Base-by-base conservation (phyloP, 2,329 filamentous ascomycete species). In the Aspergillus flavus region DNA sequence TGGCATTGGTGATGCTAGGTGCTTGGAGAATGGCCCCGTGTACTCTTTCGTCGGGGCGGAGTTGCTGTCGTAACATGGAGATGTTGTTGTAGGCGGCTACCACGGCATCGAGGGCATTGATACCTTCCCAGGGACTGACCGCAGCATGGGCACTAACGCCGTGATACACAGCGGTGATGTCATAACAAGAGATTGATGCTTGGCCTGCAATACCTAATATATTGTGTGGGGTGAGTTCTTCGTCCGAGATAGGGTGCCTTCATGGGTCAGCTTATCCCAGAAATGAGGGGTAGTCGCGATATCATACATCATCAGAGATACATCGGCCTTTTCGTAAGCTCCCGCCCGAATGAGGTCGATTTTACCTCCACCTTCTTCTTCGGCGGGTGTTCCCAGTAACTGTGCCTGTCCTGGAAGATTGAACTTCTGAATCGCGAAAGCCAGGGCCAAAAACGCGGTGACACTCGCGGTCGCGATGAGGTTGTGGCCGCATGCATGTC, bases 91-190 rank as follows among this genome's bases (percentile, higher is more conserved):
- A 78, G 12, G 72, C 80, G 1, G 78, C 76, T 4, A 87, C 76
- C 6, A 84, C 73, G 0, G 84, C 85, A 65, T 87, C 85, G 0
- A 87, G 77, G 0, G 85, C 85, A 68, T 87, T 87, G 65, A 82
- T 78, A 0, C 85, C 85, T 10, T 83, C 75, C 84, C 84, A 87
- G 0, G 85, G 85, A n/a, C 72, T 79, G 6, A 80, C 79, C 0
- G 80, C 84, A 0, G 84, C 84, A 69, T 87, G 85, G 0, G 85
- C 83, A 56, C 82, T 81, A 39, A 79, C 79, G 1, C 86, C 86
- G 9, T 68, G 67, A 64, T 82, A 82, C 60, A 74, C 74, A 19
- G 78, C 73, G 19, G 58, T 65, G 12, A 74, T 32, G 43, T 59
- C 55, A 19, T 43, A 57, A 26, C 55, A 57, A 23, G 55, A 57